Conservation (phyloP, 345 rosid genomes). For the Gossypium longicalyx region DNA sequence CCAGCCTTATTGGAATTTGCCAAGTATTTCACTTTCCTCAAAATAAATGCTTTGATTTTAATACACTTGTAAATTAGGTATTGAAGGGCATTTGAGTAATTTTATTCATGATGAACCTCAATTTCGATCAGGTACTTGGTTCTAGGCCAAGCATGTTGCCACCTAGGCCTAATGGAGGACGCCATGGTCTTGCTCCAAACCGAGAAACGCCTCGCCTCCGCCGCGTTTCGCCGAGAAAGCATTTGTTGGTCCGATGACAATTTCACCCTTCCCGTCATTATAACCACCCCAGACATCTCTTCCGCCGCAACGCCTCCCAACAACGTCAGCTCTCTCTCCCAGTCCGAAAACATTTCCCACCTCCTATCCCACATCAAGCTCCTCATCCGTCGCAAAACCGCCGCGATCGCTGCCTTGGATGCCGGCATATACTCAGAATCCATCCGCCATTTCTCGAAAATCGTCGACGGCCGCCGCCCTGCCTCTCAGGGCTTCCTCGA, state of each 20-base stretch:
- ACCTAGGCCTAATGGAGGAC: constrained; percentile 92
- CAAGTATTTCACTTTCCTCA: not conserved
- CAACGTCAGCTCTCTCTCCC: constrained; percentile 20
- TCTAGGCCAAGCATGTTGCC: constrained; percentile 88
- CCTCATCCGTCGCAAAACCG: constrained; percentile 76
- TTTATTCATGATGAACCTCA: too few relatives aligned
- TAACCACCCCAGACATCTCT: constrained; percentile 18
- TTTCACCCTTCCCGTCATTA: constrained; percentile 46
- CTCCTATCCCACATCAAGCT: constrained; percentile 79
- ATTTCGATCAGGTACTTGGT: constrained; percentile 56
- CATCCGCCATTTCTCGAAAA: constrained; percentile 86
- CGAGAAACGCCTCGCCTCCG: constrained; percentile 87
- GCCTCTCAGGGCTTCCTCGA: constrained; percentile 90
- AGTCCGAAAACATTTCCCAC: constrained; percentile 57
- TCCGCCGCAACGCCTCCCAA: constrained; percentile 42
- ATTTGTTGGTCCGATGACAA: constrained; percentile 87
- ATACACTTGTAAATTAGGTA: not conserved
- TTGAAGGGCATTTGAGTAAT: not conserved
- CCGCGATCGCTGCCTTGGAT: constrained; percentile 80
- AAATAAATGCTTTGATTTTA: not conserved
- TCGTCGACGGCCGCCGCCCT: constrained; percentile 77
- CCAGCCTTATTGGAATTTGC: not conserved
- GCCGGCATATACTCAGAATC: constrained; percentile 79
- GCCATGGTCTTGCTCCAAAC: constrained; percentile 92
- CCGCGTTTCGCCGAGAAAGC: constrained; percentile 89